Conservation (phyloP, 2,329 filamentous ascomycete species). For the Colletotrichum spaethianum region DNA sequence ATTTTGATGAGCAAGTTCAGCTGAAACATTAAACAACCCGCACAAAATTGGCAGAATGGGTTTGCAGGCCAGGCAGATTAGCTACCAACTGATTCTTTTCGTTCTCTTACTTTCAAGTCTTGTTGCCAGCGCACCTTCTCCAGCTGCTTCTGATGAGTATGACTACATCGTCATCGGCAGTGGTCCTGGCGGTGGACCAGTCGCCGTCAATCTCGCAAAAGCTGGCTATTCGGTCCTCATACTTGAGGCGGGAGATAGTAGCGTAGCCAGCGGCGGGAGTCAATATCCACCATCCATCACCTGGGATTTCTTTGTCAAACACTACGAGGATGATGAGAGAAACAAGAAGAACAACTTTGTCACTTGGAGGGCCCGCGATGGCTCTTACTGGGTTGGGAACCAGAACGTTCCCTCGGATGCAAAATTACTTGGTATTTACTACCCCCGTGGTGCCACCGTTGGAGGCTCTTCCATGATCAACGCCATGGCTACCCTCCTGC, state of each 20-base stretch:
- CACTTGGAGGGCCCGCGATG: constrained; percentile 5
- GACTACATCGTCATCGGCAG: constrained; percentile 73
- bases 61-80: not conserved
- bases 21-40: no score
- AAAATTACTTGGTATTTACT: constrained; percentile 27
- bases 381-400: constrained; percentile 13
- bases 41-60: not conserved
- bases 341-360: constrained; percentile 63
- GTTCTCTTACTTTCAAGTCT: not conserved
- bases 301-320: constrained; percentile 75
- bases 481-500: constrained; percentile 27
- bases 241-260: constrained; percentile 66
- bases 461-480: constrained; percentile 33
- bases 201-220: constrained; percentile 67
- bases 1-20: not conserved
- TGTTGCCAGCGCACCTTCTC: not conserved
- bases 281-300: constrained; percentile 54
- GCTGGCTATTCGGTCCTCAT: constrained; percentile 69
- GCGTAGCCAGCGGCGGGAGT: not conserved
- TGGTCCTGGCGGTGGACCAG: constrained; percentile 67
- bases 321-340: constrained; percentile 66
- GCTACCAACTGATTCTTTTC: constrained; percentile 1
- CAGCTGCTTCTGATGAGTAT: constrained; percentile 49
- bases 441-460: constrained; percentile 33
- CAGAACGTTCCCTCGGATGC: constrained; percentile 12